Evolutionary conservation across 805 yeast genomes (phyloP), one percentile per base, ranked within the genome.

Genomic region (Candida sanyiensis): DNA sequence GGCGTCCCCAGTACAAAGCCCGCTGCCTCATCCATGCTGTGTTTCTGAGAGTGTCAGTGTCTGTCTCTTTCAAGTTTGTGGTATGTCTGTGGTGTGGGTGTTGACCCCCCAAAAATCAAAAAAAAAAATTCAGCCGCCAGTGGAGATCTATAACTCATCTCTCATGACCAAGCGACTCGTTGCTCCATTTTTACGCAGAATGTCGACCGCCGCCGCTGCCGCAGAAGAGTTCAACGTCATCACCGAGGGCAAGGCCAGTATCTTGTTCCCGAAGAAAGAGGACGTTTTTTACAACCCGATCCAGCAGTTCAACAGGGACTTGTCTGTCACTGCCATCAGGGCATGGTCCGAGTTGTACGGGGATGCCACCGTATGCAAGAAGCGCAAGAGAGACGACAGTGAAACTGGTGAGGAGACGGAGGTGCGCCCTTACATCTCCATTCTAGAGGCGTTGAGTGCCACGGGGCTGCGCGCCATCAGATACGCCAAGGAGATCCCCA

Each of bases 291-390:
- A 93, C 63, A 93, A 93, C 58, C 97, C 95, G 8, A 83, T 93
- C 40, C 99, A 93, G 63, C 97, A 90, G 62, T 93, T 88, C 63
- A 93, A 93, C 61, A 73, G 99, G 52, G 99, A 93, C 57, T 64
- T 93, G 35, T 83, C 95, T 48, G 83, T 86, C 6, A 66, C 82
- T 50, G 88, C 86, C 7, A 89, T 93, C 44, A 73, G 79, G 41
- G 95, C 97, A 0, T 93, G 95, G 90, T 71, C 80, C 28, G 77
- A 81, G 39, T 51, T 82, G 25, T 80, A 76, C 45, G 61, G 69
- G 15, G 70, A 62, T 28, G 52, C 46, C 45, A 28, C 42, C 8
- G 7, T 45, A 11, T 13, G 28, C 24, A 59, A 42, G 59, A 58
- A 55, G 44, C 58, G 68, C 37, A 64, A 57, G 33, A 29, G 33